A percentile compares a stretch with the other conserved stretches of the same genome.
phyloP scores from a whole-genome alignment of 2,329 filamentous ascomycete species.

The Neonectria coccinea region DNA sequence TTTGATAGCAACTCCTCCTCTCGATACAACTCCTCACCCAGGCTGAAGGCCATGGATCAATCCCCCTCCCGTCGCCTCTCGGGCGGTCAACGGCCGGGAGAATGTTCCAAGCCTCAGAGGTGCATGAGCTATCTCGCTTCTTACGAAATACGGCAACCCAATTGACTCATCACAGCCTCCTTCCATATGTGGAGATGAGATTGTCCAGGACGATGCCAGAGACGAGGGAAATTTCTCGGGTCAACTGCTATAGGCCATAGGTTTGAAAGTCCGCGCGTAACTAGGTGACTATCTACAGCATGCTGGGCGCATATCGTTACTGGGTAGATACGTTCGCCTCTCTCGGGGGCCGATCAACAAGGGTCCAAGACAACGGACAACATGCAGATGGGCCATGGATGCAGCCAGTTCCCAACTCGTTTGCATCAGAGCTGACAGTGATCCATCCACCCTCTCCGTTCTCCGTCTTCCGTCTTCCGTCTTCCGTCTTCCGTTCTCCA shows the following conservation, averaged over 20 bases:
- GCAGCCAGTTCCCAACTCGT: conserved; percentile 22
- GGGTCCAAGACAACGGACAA: conserved; percentile 25
- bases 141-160: conserved; percentile 14
- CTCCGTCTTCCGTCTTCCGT: not conserved
- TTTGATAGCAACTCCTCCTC: conserved; percentile 23
- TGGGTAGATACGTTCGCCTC: not conserved
- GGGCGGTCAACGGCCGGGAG: not conserved
- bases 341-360: conserved; percentile 31
- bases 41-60: conserved; percentile 34
- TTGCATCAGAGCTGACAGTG: conserved; percentile 20
- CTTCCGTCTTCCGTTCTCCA: not conserved
- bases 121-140: not conserved
- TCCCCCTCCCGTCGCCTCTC: conserved; percentile 18
- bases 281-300: conserved; percentile 2
- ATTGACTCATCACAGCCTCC: conserved; percentile 8
- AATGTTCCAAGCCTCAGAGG: not conserved
- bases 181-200: not conserved
- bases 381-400: conserved; percentile 16
- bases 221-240: not conserved
- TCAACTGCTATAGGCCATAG: not conserved
- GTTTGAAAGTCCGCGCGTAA: not conserved
- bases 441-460: conserved; percentile 16
- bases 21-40: conserved; percentile 23
- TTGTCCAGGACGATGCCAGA: conserved; percentile 5
- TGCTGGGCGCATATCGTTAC: conserved; percentile 4